Conservation (phyloP, 352 stramenopile species). For the Pythium brachiatum region DNA sequence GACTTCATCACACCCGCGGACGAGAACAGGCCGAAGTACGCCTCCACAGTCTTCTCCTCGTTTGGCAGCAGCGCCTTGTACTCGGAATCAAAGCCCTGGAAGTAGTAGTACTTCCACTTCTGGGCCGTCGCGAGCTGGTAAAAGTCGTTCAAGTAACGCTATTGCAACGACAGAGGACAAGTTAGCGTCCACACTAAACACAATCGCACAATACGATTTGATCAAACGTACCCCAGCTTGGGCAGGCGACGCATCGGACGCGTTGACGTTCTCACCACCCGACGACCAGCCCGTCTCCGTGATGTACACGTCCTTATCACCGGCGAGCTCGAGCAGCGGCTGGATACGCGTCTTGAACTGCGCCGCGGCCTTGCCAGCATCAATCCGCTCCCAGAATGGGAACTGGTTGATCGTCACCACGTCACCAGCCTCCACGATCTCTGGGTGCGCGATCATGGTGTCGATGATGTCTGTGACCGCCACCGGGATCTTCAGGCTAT, state of each 20-base stretch:
- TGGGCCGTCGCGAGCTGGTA: slow-evolving; percentile 55
- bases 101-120: slow-evolving; percentile 88
- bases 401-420: slow-evolving; percentile 87
- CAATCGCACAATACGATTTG: slow-evolving; percentile 22
- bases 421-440: slow-evolving; percentile 70
- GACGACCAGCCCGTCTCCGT: slow-evolving; percentile 82
- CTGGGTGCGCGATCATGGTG: slow-evolving; percentile 69
- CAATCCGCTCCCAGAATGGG: slow-evolving; percentile 79
- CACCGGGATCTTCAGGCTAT: slow-evolving; percentile 55
- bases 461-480: slow-evolving; percentile 84
- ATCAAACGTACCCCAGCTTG: slow-evolving; percentile 27
- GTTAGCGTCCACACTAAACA: too few relatives aligned
- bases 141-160: slow-evolving; percentile 80
- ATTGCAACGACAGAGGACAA: background rate
- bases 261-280: slow-evolving; percentile 56
- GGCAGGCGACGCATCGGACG: slow-evolving; percentile 50
- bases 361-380: slow-evolving; percentile 44
- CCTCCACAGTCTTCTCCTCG: slow-evolving; percentile 60
- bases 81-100: slow-evolving; percentile 77
- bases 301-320: slow-evolving; percentile 75
- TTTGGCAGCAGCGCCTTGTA: slow-evolving; percentile 63
- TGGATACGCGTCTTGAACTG: slow-evolving; percentile 80
- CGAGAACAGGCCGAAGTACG: slow-evolving; percentile 77
- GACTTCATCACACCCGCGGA: slow-evolving; percentile 62
- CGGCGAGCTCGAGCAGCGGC: slow-evolving; percentile 58